Percentiles rank a stretch among this genome's conserved stretches.
Conservation (phyloP, 1,284 basidiomycete genomes). For the Heterobasidion parviporum region DNA sequence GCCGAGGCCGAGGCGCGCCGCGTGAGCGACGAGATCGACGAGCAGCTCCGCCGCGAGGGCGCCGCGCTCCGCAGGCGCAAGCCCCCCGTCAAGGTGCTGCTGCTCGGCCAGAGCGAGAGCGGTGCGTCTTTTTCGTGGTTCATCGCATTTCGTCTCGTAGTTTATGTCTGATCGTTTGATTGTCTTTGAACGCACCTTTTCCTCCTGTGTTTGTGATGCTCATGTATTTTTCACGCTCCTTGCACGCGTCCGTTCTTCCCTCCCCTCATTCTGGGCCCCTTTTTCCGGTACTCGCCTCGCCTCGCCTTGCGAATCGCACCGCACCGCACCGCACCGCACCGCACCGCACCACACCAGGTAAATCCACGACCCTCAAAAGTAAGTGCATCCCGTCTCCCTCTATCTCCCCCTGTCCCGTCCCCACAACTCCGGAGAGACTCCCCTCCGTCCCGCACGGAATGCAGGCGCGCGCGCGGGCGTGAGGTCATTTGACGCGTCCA, state of each 20-base stretch:
- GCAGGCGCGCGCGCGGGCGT: too few species aligned
- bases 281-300: neutral
- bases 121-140: slow-evolving; percentile 28
- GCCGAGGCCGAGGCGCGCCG: slow-evolving; percentile 47
- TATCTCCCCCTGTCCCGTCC: too few species aligned
- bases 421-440: too few species aligned
- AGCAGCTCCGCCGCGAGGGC: slow-evolving; percentile 44
- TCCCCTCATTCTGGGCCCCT: neutral
- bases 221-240: neutral
- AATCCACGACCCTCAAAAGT: slow-evolving; percentile 47
- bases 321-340: neutral
- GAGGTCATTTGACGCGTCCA: too few species aligned
- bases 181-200: too few species aligned
- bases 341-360: slow-evolving; percentile 24
- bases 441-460: too few species aligned
- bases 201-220: neutral
- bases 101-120: slow-evolving; percentile 68
- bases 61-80: slow-evolving; percentile 41
- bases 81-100: slow-evolving; percentile 43
- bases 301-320: neutral
- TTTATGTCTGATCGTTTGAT: too few species aligned
- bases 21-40: slow-evolving; percentile 57
- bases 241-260: neutral
- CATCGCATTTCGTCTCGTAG: too few species aligned
- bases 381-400: too few species aligned